Percentiles rank a stretch among this genome's conserved stretches.
These are phyloP conservation scores for Colletotrichum cuscutae DNA, from an alignment of 2,329 filamentous ascomycete genomes.

Conservation along the genomic window DNA sequence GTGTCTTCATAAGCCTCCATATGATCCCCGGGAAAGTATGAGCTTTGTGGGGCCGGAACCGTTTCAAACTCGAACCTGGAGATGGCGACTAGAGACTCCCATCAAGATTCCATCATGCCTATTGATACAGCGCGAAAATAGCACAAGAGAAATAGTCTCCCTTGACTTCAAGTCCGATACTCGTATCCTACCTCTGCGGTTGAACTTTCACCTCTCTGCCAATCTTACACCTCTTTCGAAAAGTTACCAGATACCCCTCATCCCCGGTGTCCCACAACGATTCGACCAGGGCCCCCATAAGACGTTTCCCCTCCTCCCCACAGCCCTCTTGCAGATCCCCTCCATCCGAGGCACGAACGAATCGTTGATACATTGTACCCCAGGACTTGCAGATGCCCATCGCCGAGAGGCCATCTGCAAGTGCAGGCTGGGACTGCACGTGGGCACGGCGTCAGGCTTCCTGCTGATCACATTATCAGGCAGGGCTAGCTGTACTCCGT, in stretches of 20 bases:
- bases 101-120: not conserved
- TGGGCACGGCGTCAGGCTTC: slow-evolving; percentile 1
- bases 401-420: slow-evolving; percentile 21
- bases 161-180: not conserved
- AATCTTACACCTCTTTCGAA: not conserved
- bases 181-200: not conserved
- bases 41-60: not conserved
- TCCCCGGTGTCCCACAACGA: not conserved
- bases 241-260: not conserved
- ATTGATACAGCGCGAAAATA: not conserved
- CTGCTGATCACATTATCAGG: not conserved
- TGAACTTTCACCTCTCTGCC: not conserved
- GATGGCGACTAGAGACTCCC: not conserved
- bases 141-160: not conserved
- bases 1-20: not conserved
- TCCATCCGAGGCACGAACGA: slow-evolving; percentile 14
- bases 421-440: slow-evolving; percentile 9
- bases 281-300: not conserved
- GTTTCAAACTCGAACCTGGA: not conserved
- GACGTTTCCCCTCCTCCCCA: not conserved
- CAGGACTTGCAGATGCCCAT: slow-evolving; percentile 16
- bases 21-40: not conserved
- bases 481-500: not conserved
- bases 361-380: not conserved
- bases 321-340: slow-evolving; percentile 1